A percentile compares a stretch with the other conserved stretches of the same genome.
These are phyloP conservation scores for Cicer judaicum DNA, from an alignment of 306 rosid genomes.

Conservation along the genomic window DNA sequence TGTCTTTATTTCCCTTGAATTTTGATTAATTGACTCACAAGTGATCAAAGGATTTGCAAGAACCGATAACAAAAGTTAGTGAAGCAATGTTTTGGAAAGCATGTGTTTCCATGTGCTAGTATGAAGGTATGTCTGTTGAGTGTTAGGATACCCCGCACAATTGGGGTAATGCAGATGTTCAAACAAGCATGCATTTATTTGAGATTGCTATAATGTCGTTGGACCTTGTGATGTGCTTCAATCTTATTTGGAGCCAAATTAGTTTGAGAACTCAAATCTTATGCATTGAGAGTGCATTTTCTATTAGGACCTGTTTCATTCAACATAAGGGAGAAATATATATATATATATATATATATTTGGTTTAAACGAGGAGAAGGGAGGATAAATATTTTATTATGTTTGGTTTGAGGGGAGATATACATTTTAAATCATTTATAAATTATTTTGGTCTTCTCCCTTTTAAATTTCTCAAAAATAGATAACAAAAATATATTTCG, in stretches of 20 bases:
- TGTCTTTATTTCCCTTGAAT: background rate
- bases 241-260: background rate
- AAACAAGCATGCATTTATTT: background rate
- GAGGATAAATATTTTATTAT: too few species aligned
- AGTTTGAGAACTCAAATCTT: background rate
- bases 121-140: background rate
- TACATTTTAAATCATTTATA: too few species aligned
- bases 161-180: background rate
- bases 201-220: background rate
- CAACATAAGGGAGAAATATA: too few species aligned
- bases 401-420: too few species aligned
- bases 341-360: too few species aligned
- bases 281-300: too few species aligned
- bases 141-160: background rate
- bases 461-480: too few species aligned
- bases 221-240: background rate
- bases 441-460: too few species aligned
- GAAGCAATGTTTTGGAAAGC: background rate
- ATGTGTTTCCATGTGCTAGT: background rate
- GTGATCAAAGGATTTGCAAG: background rate
- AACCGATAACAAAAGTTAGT: background rate
- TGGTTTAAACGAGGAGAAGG: too few species aligned
- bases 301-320: too few species aligned
- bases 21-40: background rate
- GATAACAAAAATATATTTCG: too few species aligned